Conservation (phyloP, 2,329 filamentous ascomycete genomes). For the Colletotrichum acutatum region DNA sequence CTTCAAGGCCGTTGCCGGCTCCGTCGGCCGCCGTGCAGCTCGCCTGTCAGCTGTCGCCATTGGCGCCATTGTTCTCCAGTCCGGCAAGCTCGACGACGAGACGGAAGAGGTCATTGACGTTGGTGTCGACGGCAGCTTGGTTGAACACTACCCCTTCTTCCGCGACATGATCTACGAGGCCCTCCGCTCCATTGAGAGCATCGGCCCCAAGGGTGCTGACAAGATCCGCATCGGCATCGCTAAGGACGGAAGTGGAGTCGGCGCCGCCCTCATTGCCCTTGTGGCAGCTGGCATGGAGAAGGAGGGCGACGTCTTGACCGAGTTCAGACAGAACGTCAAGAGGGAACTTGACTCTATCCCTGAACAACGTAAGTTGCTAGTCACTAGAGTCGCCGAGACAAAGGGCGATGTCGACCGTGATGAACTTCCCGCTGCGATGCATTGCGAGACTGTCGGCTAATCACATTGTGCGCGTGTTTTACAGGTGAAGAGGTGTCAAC, state of each 20-base stretch:
- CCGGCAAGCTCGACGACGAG: slow-evolving; percentile 73
- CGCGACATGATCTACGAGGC: slow-evolving; percentile 88
- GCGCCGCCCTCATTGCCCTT: slow-evolving; percentile 92
- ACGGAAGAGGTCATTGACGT: slow-evolving; percentile 83
- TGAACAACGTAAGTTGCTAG: slow-evolving; percentile 42
- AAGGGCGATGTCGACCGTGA: slow-evolving; percentile 38
- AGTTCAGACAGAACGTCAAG: slow-evolving; percentile 53
- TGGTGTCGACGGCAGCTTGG: slow-evolving; percentile 92
- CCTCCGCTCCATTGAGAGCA: slow-evolving; percentile 78
- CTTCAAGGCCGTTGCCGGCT: slow-evolving; percentile 84
- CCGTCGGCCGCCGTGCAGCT: slow-evolving; percentile 89
- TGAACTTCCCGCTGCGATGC: slow-evolving; percentile 20
- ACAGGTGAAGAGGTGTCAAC: slow-evolving; percentile 46
- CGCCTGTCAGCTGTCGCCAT: slow-evolving; percentile 89
- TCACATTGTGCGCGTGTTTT: neutral
- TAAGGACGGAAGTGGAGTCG: slow-evolving; percentile 96
- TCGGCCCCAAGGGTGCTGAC: slow-evolving; percentile 82
- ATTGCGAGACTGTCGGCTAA: slow-evolving; percentile 38
- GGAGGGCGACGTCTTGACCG: slow-evolving; percentile 53
- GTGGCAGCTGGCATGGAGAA: slow-evolving; percentile 79
- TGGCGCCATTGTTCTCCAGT: slow-evolving; percentile 84
- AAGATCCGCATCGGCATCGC: slow-evolving; percentile 94
- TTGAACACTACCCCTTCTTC: slow-evolving; percentile 96
- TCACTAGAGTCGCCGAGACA: neutral
- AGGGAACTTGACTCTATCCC: slow-evolving; percentile 47